Base-by-base conservation (phyloP, 2,329 filamentous ascomycete genomes). In the Drechslerella dactyloides region DNA sequence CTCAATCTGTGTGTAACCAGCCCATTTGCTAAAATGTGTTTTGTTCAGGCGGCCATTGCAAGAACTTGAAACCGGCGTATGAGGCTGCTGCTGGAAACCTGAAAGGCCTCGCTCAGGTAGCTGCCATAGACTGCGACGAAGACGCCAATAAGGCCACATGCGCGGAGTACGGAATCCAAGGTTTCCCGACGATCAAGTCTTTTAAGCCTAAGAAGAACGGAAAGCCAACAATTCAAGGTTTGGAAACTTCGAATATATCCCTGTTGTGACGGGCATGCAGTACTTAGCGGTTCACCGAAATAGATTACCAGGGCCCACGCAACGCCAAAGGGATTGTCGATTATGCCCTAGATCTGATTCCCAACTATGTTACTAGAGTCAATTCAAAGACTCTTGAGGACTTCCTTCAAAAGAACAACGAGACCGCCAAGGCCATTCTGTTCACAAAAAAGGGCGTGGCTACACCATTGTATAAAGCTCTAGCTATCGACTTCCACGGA, bases 161-260 rank as follows among this genome's bases (percentile, higher is more conserved):
- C 80, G 87, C 89, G 52, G 81, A 84, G 75, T 90, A 97, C 86
- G 93, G 92, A 62, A 86, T 99, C 4, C 85, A 96, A 81, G 94
- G 94, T 68, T 99, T 97, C 82, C 94, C 94, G 0, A 97, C 94
- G 0, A 84, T 99, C 74, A 99, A 99, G 84, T 93, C 96, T 53
- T 87, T 97, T 59, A 88, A 87, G 21, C 94, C 94, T 0, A 87
- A 89, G 74, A 68, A 91, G 82, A 81, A 85, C 33, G 89, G 89
- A 66, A 89, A 87, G 78, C 93, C 94, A 1, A 84, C 86, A 2
- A 87, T 97, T 6, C 92, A 97, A 79, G 75, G 76, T 77, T 42
- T 42, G 42, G 1, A 24, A 6, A 27, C 19, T 27, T 46, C 15
- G 24, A 13, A 1, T 40, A 42, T n/a, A 51, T 13, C 24, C 27